Base-by-base conservation (phyloP, 768 basidiomycete species). In the Mycena sanguinolenta region DNA sequence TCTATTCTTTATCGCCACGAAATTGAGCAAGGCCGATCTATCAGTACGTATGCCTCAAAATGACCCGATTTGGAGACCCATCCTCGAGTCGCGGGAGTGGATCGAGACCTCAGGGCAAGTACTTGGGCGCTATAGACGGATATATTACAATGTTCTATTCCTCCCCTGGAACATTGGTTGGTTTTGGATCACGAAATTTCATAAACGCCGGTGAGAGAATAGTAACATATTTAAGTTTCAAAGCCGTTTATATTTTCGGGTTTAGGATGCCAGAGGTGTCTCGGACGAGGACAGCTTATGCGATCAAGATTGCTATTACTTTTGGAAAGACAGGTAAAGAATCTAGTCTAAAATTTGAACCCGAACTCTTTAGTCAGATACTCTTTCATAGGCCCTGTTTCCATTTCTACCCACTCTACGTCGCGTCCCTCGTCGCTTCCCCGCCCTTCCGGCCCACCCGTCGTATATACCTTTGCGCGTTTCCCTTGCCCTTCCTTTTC, bases 341-440 rank as follows among this genome's bases (percentile, higher is more conserved):
- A 19, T 21, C 52, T 30, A 53, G 21, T 72, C 63, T 65, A 69
- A 50, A 73, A 73, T 53, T 64, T 70, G 53, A 54, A 73, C 2
- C 62, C 69, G 14, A 70, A 70, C 27, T 73, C 61, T 46, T 38
- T 58, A 0, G 39, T 23, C 28, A 73, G 59, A 44, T 63, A 73
- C 57, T 58, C 68, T 50, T 70, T 73, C 65, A 73, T 34, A 3
- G 72, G 61, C 14, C 69, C 72, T 14, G 68, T 73, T 36, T 73
- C 72, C 72, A 73, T 73, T 23, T 73, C 72, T 17, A 73, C 68
- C 72, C 72, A 73, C 62, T 70, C 68, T n/a, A 73, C 72, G 13
- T 73, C 72, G 9, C 72, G 68, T 8, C 72, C 72, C 28, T 63
- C 61, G 0, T 66, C 60, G 44, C 72, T 73, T 3, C 72, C 72